Percentiles rank a stretch among this genome's conserved stretches.
Conservation (phyloP, 345 rosid species). For the Eucalyptus marginata region DNA sequence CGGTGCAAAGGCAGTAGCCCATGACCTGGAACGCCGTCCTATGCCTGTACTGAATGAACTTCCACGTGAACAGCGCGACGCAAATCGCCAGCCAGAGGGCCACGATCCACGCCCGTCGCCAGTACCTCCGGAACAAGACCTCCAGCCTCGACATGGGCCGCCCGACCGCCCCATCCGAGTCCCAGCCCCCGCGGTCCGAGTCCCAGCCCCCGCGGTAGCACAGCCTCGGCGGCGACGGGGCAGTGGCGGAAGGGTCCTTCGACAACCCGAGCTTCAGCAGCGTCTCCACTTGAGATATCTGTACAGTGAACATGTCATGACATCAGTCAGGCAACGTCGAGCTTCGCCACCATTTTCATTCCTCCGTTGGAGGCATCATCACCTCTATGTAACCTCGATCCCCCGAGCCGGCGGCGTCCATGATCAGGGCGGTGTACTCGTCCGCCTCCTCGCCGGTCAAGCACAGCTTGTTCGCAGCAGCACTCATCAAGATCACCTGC, state of each 20-base stretch:
- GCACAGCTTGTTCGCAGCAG: conserved; percentile 27
- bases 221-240: background rate
- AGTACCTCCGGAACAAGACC: conserved; percentile 17
- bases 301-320: background rate
- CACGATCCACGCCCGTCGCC: conserved; percentile 40
- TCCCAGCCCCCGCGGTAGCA: background rate
- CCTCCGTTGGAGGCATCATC: background rate
- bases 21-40: conserved; percentile 36
- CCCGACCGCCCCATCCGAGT: background rate
- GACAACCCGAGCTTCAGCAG: conserved; percentile 17
- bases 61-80: conserved; percentile 31
- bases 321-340: background rate
- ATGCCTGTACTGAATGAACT: conserved; percentile 35
- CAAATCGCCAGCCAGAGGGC: conserved; percentile 24
- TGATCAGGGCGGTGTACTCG: conserved; percentile 19
- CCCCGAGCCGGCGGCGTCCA: conserved; percentile 21
- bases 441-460: conserved; percentile 21
- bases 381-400: conserved; percentile 31
- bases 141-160: conserved; percentile 12
- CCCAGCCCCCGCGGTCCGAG: background rate
- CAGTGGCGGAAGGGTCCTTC: background rate
- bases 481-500: conserved; percentile 22
- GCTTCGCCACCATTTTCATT: background rate
- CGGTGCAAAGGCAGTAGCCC: conserved; percentile 52
- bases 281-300: conserved; percentile 19